Conservation (phyloP, 202 grass and related monocot species). For the Schoenoplectus tabernaemontani region DNA sequence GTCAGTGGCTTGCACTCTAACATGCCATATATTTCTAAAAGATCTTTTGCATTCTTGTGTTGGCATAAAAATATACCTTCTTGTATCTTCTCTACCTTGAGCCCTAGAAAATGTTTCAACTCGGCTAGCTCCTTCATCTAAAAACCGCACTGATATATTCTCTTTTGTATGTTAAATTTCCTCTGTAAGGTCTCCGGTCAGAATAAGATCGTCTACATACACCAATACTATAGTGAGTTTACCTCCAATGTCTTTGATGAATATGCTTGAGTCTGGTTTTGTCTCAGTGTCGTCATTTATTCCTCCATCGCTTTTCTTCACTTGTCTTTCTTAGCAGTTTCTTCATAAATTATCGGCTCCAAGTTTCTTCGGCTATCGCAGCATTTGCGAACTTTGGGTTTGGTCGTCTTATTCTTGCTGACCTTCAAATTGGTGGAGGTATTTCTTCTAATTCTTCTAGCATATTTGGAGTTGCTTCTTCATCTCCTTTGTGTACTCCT, state of each 20-base stretch:
- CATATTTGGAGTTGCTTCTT: background rate
- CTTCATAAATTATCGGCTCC: background rate
- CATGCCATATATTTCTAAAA: too few relatives aligned
- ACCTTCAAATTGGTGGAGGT: background rate
- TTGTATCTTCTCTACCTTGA: too few relatives aligned
- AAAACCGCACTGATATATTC: too few relatives aligned
- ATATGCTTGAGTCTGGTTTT: slow-evolving; percentile 16
- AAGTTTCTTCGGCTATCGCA: background rate
- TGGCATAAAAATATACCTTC: too few relatives aligned
- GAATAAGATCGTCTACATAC: slow-evolving; percentile 19
- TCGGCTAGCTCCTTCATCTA: too few relatives aligned
- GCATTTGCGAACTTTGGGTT: background rate
- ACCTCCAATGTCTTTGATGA: slow-evolving; percentile 30
- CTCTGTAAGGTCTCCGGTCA: too few relatives aligned
- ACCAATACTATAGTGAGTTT: slow-evolving; percentile 73
- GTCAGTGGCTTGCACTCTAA: too few relatives aligned
- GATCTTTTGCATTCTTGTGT: too few relatives aligned
- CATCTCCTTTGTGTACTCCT: background rate
- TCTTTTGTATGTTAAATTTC: too few relatives aligned
- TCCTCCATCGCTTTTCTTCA: background rate
- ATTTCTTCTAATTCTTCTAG: background rate
- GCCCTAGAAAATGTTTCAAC: too few relatives aligned
- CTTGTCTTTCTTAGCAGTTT: background rate
- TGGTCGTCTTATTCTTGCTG: too few relatives aligned
- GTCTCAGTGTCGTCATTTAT: background rate